Base-by-base conservation (phyloP, 495 filamentous ascomycete species). In the Pseudomonodictys pantanalensis region DNA sequence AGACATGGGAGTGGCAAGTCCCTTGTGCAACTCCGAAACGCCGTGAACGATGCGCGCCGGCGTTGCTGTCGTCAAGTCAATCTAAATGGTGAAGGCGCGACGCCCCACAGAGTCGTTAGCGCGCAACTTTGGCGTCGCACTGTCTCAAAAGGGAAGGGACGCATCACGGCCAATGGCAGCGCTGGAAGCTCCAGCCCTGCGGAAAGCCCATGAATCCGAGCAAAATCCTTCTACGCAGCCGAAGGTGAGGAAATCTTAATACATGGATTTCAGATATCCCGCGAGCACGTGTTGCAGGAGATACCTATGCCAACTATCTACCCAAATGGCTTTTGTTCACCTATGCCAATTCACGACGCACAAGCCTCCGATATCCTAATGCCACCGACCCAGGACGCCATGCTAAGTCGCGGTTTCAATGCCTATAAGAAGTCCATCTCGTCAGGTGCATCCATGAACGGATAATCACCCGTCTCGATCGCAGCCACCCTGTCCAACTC, bases 401-500 rank as follows among this genome's bases (percentile, higher is more conserved):
- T 48, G 58, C 58, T 58, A 55, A 57, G 24, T 30, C 49, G 6
- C 2, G 46, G 32, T 20, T 5, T 25, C 51, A 22, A 8, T 23
- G 17, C 23, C 43, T 52, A 67, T 43, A 67, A 43, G 32, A 67
- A 43, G 35, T 68, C 70, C 69, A 67, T 69, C 51, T 68, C 70
- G 39, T 69, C 63, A 26, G 66, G 71, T 22, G 75, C 67, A 52
- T 75, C 69, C 17, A 77, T 78, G 68, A 87, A 83, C 52, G 83
- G 79, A 77, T 79, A 88, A 60, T 82, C 75, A 8, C 84, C 85
- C 23, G 76, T 74, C 67, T 84, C 80, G 60, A 87, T 79, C 24
- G 80, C 73, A 50, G 77, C 83, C 33, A 81, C 83, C 45, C 89
- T 79, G 72, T 98, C 95, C 65, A 97, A 75, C 72, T 97, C 91